Conservation (phyloP, 2,329 filamentous ascomycete genomes). For the Pezicula radicicola region DNA sequence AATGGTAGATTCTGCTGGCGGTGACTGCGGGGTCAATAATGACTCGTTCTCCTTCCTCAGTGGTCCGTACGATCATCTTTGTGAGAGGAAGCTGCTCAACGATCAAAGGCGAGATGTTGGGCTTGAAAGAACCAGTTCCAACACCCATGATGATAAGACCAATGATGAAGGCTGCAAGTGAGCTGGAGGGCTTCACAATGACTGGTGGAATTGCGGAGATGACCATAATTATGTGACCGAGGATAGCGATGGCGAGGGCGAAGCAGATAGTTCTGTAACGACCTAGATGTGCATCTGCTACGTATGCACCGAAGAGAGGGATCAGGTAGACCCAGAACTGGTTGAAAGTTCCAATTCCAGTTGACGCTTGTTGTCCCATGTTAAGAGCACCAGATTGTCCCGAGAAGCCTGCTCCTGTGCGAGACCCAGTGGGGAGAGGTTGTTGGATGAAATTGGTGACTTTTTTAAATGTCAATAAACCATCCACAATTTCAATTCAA, state of each 20-base stretch:
- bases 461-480: conserved; percentile 13
- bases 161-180: conserved; percentile 58
- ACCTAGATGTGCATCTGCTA: conserved; percentile 64
- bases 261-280: conserved; percentile 60
- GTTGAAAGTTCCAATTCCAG: conserved; percentile 45
- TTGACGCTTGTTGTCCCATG: conserved; percentile 46
- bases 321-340: conserved; percentile 49
- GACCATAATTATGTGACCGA: conserved; percentile 64
- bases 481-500: neutral
- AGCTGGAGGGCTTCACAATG: conserved; percentile 47
- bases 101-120: conserved; percentile 64
- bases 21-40: conserved; percentile 60
- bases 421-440: conserved; percentile 38
- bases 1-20: conserved; percentile 59
- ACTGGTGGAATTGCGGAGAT: conserved; percentile 59
- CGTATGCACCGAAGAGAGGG: conserved; percentile 48
- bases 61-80: conserved; percentile 44
- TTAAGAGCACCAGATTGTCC: conserved; percentile 37
- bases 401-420: conserved; percentile 40
- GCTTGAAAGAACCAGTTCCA: conserved; percentile 70
- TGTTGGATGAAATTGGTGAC: conserved; percentile 51
- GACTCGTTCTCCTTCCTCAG: conserved; percentile 52
- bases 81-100: conserved; percentile 58
- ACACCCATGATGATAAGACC: conserved; percentile 64
- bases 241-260: conserved; percentile 45